These are phyloP conservation scores for Trichoderma koningiopsis DNA, from an alignment of 2,329 filamentous ascomycete genomes.

Conservation along the genomic window DNA sequence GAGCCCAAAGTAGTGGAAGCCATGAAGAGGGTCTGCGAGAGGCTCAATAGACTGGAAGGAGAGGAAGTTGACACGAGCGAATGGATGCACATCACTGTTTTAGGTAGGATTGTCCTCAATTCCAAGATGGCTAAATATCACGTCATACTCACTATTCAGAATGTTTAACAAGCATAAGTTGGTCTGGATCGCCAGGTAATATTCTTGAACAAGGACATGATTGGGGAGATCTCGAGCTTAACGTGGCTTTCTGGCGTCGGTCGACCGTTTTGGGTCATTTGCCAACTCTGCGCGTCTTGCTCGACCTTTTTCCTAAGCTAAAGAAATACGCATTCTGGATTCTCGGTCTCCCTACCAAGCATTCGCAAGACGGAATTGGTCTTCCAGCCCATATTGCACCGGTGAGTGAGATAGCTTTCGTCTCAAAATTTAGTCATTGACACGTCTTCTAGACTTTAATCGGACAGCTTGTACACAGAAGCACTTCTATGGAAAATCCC, in stretches of 20 bases:
- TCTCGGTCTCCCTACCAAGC: not conserved
- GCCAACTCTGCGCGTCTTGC: not conserved
- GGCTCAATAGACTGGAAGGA: not conserved
- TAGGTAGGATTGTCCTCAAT: not conserved
- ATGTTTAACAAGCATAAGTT: not conserved
- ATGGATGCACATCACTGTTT: not conserved
- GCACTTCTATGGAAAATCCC: not conserved
- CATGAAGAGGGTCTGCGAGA: not conserved
- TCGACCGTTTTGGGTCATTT: not conserved
- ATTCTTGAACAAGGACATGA: not conserved
- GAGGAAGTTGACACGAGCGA: not conserved
- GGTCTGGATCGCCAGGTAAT: not conserved
- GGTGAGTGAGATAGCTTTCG: not conserved
- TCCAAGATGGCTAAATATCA: not conserved
- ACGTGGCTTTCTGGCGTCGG: not conserved
- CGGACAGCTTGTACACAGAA: not conserved
- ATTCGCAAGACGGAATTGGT: not conserved
- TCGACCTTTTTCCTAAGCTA: not conserved
- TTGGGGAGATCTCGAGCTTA: not conserved
- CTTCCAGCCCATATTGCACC: not conserved
- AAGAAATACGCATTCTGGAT: not conserved
- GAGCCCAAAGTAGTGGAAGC: not conserved
- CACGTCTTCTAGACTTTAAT: not conserved
- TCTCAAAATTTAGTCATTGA: not conserved
- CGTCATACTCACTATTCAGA: not conserved